These are phyloP conservation scores for Onygenales sp. DNA, from an alignment of 2,329 filamentous ascomycete genomes.

Conservation along the genomic window DNA sequence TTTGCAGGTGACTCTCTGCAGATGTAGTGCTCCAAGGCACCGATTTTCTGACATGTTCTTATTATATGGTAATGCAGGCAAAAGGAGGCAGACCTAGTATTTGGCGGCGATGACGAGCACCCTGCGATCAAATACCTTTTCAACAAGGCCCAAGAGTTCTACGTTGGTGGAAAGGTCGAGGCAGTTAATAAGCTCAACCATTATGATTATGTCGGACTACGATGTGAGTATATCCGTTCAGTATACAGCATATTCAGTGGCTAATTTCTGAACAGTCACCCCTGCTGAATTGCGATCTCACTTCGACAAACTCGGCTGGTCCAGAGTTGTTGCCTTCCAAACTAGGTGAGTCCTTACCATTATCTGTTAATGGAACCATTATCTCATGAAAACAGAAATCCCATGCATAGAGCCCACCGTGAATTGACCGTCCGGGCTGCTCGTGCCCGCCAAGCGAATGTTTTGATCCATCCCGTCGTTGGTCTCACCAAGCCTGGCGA, in stretches of 20 bases:
- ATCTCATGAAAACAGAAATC: constrained; percentile 52
- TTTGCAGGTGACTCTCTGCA: not conserved
- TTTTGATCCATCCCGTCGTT: constrained; percentile 97
- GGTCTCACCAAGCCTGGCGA: constrained; percentile 98
- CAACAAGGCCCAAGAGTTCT: constrained; percentile 72
- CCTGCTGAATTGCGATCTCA: constrained; percentile 89
- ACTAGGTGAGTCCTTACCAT: constrained; percentile 42
- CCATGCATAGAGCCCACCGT: constrained; percentile 97
- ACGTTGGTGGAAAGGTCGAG: constrained; percentile 92
- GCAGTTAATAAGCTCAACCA: constrained; percentile 92
- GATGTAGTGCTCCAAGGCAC: not conserved
- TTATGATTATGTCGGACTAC: constrained; percentile 95
- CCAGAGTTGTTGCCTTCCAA: constrained; percentile 96
- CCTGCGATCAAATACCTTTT: constrained; percentile 87
- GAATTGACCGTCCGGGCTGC: constrained; percentile 96
- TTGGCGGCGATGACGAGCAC: constrained; percentile 84
- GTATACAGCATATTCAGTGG: not conserved
- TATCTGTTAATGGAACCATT: not conserved
- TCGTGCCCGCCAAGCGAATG: constrained; percentile 91
- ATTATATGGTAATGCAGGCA: constrained; percentile 43
- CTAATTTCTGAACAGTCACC: constrained; percentile 51
- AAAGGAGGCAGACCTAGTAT: constrained; percentile 87
- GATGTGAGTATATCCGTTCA: constrained; percentile 53
- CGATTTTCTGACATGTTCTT: constrained; percentile 1
- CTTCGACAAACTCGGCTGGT: constrained; percentile 99